Evolutionary conservation across 352 stramenopile genomes (phyloP), one percentile per base, ranked within the genome.

Genomic region (Phytophthora fragariaefolia): DNA sequence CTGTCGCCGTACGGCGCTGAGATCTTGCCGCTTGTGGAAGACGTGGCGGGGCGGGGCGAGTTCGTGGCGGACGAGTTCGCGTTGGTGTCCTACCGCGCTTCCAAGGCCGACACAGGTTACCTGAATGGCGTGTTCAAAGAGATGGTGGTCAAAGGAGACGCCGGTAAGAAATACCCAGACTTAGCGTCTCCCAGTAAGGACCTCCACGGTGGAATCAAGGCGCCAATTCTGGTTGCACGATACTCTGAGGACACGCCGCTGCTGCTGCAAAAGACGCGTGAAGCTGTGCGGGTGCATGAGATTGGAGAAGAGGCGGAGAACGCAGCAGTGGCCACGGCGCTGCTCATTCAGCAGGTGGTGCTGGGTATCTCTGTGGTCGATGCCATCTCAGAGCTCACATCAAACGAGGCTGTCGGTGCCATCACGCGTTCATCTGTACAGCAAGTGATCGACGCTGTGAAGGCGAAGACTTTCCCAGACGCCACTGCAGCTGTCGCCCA

Each of bases 71-170:
- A 63, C 0, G 63, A 71, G 55, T 91, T 88, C 47, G 79, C 74
- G 15, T 65, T 71, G 26, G 55, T 49, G 15, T 90, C 80, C 43
- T 90, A 90, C 58, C 66, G 64, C 10, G 80, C 79, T 4, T 74
- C 82, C 34, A 90, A 90, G 71, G 61, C 64, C 28, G 89, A 89
- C 71, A 74, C 71, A 17, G 83, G 79, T 1, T 77, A 79, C 8
- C 63, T 90, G 32, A 92, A 92, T 63, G 68, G 81, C 50, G 79
- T 88, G 58, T 87, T 92, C 56, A 83, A 83, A 53, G 77, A 92
- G 51, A 74, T 90, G 61, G 80, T 92, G 30, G 64, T 66, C 27
- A 90, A 90, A 64, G 83, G 80, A 34, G 83, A 90, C 46, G 83
- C 77, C 8, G 81, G 83, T 49, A 73, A 81, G 30, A 82, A 68